phyloP scores from a whole-genome alignment of 768 basidiomycete species.

The Strobilomyces confusus region DNA sequence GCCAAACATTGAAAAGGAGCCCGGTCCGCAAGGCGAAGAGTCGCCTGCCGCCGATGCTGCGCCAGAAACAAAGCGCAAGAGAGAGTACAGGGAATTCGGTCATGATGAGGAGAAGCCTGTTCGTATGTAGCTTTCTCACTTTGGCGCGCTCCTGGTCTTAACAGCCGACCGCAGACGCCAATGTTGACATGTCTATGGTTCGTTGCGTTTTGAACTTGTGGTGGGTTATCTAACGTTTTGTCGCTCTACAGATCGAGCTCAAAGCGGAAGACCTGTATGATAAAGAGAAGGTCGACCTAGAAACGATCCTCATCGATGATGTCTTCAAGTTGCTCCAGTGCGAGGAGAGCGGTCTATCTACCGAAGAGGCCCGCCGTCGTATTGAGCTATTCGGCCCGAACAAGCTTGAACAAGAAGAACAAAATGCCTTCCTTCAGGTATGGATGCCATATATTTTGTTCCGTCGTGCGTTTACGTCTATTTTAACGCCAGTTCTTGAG shows the following conservation, averaged over 20 bases:
- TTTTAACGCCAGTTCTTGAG: constrained; percentile 60
- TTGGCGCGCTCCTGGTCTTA: neutral
- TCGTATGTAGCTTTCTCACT: constrained; percentile 43
- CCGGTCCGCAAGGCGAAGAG: constrained; percentile 53
- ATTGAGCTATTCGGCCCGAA: constrained; percentile 94
- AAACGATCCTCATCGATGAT: constrained; percentile 94
- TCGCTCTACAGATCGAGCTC: constrained; percentile 60
- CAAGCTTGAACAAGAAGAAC: constrained; percentile 87
- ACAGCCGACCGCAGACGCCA: constrained; percentile 54
- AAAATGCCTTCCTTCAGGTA: constrained; percentile 87
- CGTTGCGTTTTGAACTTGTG: constrained; percentile 17
- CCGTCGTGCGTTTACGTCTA: neutral
- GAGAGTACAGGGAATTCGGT: constrained; percentile 85
- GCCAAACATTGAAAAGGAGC: constrained; percentile 60
- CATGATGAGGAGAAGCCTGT: constrained; percentile 66
- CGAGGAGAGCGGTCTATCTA: constrained; percentile 70
- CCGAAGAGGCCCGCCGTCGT: constrained; percentile 77
- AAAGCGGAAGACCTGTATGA: constrained; percentile 94
- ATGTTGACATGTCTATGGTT: constrained; percentile 82
- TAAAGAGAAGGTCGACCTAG: constrained; percentile 98
- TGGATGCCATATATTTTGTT: constrained; percentile 5
- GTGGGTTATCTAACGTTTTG: neutral
- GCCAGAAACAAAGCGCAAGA: constrained; percentile 49
- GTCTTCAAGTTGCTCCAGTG: constrained; percentile 96
- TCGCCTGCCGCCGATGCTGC: constrained; percentile 30